These are phyloP conservation scores for Pelargonium nanum DNA, from an alignment of 345 rosid genomes.

Conservation along the genomic window DNA sequence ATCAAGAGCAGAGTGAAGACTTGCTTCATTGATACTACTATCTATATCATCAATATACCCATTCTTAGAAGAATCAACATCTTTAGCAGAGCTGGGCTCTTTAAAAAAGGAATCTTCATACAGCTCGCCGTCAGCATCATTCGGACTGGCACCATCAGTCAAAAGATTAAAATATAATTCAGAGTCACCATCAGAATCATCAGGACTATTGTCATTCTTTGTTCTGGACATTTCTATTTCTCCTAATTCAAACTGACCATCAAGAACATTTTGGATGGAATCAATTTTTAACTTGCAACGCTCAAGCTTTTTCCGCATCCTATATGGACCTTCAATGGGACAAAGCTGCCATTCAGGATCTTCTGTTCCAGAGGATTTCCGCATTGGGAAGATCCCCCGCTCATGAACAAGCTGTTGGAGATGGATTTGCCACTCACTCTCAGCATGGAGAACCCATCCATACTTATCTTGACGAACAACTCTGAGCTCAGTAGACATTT, in stretches of 20 bases:
- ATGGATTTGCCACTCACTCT: conserved; percentile 97
- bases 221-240: conserved; percentile 49
- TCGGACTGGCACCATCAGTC: conserved; percentile 27
- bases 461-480: conserved; percentile 98
- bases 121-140: conserved; percentile 36
- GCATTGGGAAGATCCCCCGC: conserved; percentile 89
- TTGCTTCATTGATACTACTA: conserved; percentile 84
- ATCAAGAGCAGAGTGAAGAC: conserved; percentile 95
- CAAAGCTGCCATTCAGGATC: conserved; percentile 99
- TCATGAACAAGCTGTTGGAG: conserved; percentile 96
- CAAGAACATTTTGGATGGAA: conserved; percentile 70
- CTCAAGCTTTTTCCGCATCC: conserved; percentile 99
- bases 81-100: conserved; percentile 41
- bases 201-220: conserved; percentile 43
- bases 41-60: conserved; percentile 82
- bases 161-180: conserved; percentile 54
- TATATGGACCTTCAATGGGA: conserved; percentile 97
- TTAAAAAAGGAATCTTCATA: conserved; percentile 50
- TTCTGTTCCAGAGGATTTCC: conserved; percentile 39
- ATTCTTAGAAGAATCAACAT: conserved; percentile 49
- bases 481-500: conserved; percentile 96
- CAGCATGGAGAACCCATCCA: conserved; percentile 99
- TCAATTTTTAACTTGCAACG: conserved; percentile 73
- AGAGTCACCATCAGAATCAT: conserved; percentile 60
- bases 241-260: conserved; percentile 62